Evolutionary conservation across 768 basidiomycete genomes (phyloP), one percentile per base, ranked within the genome.

Genomic region (Hysterangium stoloniferum): DNA sequence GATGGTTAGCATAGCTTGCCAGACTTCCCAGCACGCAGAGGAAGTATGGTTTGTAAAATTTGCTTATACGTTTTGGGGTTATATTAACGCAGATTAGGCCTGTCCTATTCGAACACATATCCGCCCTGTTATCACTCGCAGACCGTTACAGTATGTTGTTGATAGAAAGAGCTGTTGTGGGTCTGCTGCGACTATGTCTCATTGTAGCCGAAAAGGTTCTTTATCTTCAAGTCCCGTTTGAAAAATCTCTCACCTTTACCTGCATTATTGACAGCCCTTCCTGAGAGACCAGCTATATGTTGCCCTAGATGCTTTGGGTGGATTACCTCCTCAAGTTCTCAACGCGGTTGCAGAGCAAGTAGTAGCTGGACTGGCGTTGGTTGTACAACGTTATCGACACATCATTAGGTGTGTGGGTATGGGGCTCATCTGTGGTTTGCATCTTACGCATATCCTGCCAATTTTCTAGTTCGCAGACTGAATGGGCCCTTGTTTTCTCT

Each of bases 241-340:
- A 7, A 48, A 44, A 34, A n/a, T 38, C 12, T 17, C 15, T 20
- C 29, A 20, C 41, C 40, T 7, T 51, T 64, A 19, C 55, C 28
- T 7, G 36, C 19, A 4, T 22, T 36, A 24, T 25, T 13, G n/a
- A 12, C 58, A 94, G 90, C 77, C 85, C 41, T 74, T 78, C 13
- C 72, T 97, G 44, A 83, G 91, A 13, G 96, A 98, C 63, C 96
- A 98, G 66, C 75, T 97, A 9, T 98, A 93, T 66, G 75, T 97
- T 42, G 91, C 95, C 0, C 82, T 99, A 53, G 95, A 99, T 62
- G 73, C 92, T 24, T 73, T 99, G 17, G 81, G 90, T 4, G 80
- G 85, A 32, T 68, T 98, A 8, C 88, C 94, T 1, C 69, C 80
- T 1, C 61, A 69, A 1, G 79, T 94, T n/a, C 76, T 89, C 17